Base-by-base conservation (phyloP, 2,329 filamentous ascomycete species). In the Colletotrichum navitas region DNA sequence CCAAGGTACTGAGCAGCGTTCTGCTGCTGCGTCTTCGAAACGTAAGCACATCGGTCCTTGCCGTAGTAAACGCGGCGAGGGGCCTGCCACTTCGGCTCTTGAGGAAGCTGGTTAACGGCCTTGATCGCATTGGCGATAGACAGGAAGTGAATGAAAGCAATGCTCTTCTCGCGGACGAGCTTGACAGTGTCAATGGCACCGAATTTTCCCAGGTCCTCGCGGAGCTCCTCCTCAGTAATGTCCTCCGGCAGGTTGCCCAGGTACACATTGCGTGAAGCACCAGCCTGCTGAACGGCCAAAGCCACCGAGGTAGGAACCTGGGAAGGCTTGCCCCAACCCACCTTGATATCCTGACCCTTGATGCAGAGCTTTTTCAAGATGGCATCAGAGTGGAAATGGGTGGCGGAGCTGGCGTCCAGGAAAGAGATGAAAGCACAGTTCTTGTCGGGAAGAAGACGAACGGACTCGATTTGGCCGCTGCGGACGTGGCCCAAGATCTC, bases 351-450 rank as follows among this genome's bases (percentile, higher is more conserved):
- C 85, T 98, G 96, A 34, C 95, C 95, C 84, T 97, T 95, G 85
- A 99, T 97, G 78, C 95, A 95, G 80, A 99, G 90, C 88, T 98
- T 99, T 88, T 99, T 99, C 89, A 99, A 89, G 84, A 99, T 99
- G 76, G 96, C 96, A 87, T 99, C 96, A 26, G 96, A 99, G 86
- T 99, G 96, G 85, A 99, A 99, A 81, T 99, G 96, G 29, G 95
- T 98, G 68, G 96, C 96, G 39, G 96, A 98, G 85, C 95, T 97
- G 78, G 95, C 94, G 79, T 99, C 96, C 75, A 99, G 87, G 86
- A 99, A 99, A 10, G 96, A 99, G 80, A 99, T 98, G 87, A 99
- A 99, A 70, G 96, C 96, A 80, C 96, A 99, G 88, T 98, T 99
- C 93, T 98, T 99, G 84, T 99, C 96, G 32, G 95, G 94, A 66